Base-by-base conservation (phyloP, 148 eudicot genomes). In the Camellia sinensis region DNA sequence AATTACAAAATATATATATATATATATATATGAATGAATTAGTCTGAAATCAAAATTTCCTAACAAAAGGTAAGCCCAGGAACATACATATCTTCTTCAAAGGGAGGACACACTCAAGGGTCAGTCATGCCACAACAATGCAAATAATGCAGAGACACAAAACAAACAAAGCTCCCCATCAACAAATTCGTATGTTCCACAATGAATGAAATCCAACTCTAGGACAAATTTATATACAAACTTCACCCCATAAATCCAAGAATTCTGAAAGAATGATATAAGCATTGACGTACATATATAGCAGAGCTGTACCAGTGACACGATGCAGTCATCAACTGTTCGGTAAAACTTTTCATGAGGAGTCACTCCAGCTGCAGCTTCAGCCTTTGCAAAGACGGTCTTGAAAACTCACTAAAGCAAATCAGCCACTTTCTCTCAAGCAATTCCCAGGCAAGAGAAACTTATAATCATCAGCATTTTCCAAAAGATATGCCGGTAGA, bases 391-490 rank as follows among this genome's bases (percentile, higher is more conserved):
- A 81, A 62, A 72, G 13, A 22, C 69, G 54, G 45, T 63, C 62
- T 59, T 13, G 12, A 21, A 29, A n/a, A 64, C 68, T 60, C 6
- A 59, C 69, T 50, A 44, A 59, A 6, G 9, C 59, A 17, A 21
- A 75, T 89, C 88, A 88, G 66, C 89, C 89, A 78, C 91, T 79
- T 82, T 91, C 97, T 83, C 97, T 85, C 43, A 82, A 5, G 81
- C 97, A 92, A 79, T 91, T 89, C 41, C 94, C 94, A 5, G 97
- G 97, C 84, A 92, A 83, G 17, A 92, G 88, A 83, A 87, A 92
- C 40, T 87, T 88, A 60, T 87, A 92, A 73, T 85, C 80, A 3
- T 91, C 90, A 0, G 97, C 89, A 50, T 92, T 89, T 82, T 92
- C 92, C 84, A 91, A 84, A 70, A 92, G 91, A 82, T 83, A 86